Conservation (phyloP, 306 rosid genomes). For the Sicyos baderoa region DNA sequence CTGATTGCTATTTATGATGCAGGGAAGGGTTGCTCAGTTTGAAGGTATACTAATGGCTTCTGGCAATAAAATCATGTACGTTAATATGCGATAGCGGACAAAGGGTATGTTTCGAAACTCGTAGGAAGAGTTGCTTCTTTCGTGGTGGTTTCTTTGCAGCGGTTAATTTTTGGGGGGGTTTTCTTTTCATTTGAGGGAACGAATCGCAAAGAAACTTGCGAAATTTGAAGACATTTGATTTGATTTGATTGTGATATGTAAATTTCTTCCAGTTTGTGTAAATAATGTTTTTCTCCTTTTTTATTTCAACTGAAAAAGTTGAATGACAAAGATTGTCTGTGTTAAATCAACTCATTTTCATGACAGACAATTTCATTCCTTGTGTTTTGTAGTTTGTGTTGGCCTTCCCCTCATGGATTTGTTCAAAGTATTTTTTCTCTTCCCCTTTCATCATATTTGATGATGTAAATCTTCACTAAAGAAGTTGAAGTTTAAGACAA, state of each 20-base stretch:
- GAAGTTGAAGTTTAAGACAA: no score
- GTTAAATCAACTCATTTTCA: not conserved
- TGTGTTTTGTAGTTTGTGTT: conserved; percentile 3
- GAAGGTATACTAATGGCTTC: conserved; percentile 11
- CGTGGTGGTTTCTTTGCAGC: conserved; percentile 13
- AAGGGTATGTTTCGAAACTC: conserved; percentile 6
- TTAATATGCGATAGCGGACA: not conserved
- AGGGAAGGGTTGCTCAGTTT: not conserved
- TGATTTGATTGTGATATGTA: not conserved
- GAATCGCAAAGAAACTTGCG: conserved; percentile 15
- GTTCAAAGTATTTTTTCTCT: no score
- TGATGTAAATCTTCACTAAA: not conserved
- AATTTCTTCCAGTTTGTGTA: conserved; percentile 14
- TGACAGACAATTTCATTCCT: not conserved
- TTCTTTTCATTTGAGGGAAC: not conserved
- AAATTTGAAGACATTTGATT: conserved; percentile 3
- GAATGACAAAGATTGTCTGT: not conserved
- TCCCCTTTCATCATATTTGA: not conserved
- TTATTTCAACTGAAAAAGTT: not conserved
- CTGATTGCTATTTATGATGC: not conserved
- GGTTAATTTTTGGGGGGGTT: not conserved
- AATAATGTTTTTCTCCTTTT: not conserved
- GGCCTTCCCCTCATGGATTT: not conserved
- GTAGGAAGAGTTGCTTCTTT: conserved; percentile 5
- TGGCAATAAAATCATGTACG: not conserved